Evolutionary conservation across 345 rosid species (phyloP).

Genomic region (Linum tenue): DNA sequence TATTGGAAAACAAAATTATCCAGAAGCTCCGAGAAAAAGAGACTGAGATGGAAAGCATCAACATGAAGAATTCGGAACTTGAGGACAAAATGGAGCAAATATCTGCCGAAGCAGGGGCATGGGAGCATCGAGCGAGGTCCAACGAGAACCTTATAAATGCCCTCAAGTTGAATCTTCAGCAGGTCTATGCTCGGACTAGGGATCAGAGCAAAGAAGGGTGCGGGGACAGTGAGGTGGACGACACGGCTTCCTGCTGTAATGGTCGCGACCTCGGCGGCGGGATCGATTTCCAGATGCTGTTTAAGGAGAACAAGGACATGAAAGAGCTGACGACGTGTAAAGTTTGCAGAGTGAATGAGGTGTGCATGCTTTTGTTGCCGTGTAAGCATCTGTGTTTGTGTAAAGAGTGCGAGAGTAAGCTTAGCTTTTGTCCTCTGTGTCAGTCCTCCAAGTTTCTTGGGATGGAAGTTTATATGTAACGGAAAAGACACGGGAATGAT

Average conservation of each 20-base stretch:
- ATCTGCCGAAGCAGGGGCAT: constrained; percentile 55
- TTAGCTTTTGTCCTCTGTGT: constrained; percentile 78
- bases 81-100: constrained; percentile 65
- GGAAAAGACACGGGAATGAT: not conserved
- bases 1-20: constrained; percentile 47
- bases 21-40: constrained; percentile 65
- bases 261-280: constrained; percentile 19
- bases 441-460: constrained; percentile 64
- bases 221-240: constrained; percentile 87
- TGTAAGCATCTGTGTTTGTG: constrained; percentile 95
- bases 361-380: constrained; percentile 76
- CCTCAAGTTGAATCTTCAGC: constrained; percentile 63
- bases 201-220: constrained; percentile 66
- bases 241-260: constrained; percentile 76
- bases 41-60: constrained; percentile 56
- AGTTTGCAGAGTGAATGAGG: constrained; percentile 61
- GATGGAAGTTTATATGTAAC: constrained; percentile 75
- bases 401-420: constrained; percentile 78
- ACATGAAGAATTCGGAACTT: constrained; percentile 64
- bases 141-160: constrained; percentile 60
- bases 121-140: constrained; percentile 70
- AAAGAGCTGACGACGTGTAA: constrained; percentile 57
- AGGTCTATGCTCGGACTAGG: constrained; percentile 50
- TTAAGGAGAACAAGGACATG: constrained; percentile 29
- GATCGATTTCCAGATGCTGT: constrained; percentile 39